Evolutionary conservation across 306 rosid genomes (phyloP), one percentile per base, ranked within the genome.

Genomic region (Potentilla sterilis): DNA sequence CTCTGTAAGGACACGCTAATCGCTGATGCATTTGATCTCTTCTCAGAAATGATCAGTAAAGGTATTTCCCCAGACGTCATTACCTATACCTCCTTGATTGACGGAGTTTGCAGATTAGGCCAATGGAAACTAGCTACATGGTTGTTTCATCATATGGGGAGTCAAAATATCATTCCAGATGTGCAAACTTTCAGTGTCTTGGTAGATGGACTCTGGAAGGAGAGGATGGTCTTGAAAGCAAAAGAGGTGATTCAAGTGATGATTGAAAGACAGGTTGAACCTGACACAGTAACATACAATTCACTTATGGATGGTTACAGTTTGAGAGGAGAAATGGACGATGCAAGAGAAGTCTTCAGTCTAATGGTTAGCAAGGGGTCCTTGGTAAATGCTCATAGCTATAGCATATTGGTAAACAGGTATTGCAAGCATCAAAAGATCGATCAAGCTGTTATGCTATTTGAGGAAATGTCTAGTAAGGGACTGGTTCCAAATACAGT

Each of bases 1-100:
- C 83, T 77, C 35, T 87, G 81, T 14, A 86, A 84, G 71, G 64
- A 58, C 19, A 57, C 81, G 34, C 68, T 74, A 67, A 67, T 81
- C 10, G 13, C 1, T 10, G 76, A 84, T 73, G 88, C 80, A 46
- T 44, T 74, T 19, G 54, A 10, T 12, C 76, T 82, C 61, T 82
- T 82, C n/a, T 44, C 12, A 1, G 82, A 84, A 74, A 84, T 87
- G 76, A 59, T 14, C 0, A n/a, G 35, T 3, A 78, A 69, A 15
- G 59, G 43, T 47, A 32, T 69, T 69, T 42, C 73, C 58, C 59
- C 9, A 24, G 0, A 16, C 6, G 57, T 69, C 12, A 9, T 68
- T 13, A 44, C 72, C 12, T 68, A 22, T 22, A 68, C 11, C 10
- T 68, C 54, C 0, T 67, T 42, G n/a, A 42, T 41, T 21, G 7